A percentile compares a stretch with the other conserved stretches of the same genome.
Evolutionary conservation across 2,329 filamentous ascomycete species (phyloP).

Genomic region (Emericellopsis cladophorae): DNA sequence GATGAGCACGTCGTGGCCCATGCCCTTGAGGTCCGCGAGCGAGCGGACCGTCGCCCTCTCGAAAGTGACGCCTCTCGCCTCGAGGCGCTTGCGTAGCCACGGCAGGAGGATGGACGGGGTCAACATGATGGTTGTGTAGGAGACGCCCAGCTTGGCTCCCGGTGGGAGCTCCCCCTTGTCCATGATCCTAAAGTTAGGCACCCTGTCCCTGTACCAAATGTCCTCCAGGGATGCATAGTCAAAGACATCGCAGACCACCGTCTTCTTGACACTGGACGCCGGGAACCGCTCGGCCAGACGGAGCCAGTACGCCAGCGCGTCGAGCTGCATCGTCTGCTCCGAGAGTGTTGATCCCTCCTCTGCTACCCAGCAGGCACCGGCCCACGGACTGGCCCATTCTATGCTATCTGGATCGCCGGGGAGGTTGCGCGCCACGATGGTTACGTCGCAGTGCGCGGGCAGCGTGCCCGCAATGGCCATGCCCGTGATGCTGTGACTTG

Average conservation of each 20-base stretch:
- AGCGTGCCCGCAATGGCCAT: slow-evolving; percentile 14
- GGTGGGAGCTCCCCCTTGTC: background rate
- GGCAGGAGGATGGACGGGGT: slow-evolving; percentile 4
- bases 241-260: slow-evolving; percentile 4
- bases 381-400: slow-evolving; percentile 19
- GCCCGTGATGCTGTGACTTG: slow-evolving; percentile 14
- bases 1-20: slow-evolving; percentile 7
- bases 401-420: slow-evolving; percentile 12
- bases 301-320: slow-evolving; percentile 4
- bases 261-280: slow-evolving; percentile 1
- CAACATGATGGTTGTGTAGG: background rate
- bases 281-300: slow-evolving; percentile 3
- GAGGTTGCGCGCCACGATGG: slow-evolving; percentile 17
- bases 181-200: slow-evolving; percentile 1
- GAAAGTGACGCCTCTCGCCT: slow-evolving; percentile 5
- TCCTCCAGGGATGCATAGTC: slow-evolving; percentile 1
- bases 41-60: slow-evolving; percentile 3
- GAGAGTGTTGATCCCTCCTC: slow-evolving; percentile 2
- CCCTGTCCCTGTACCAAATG: slow-evolving; percentile 5
- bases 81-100: slow-evolving; percentile 4
- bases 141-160: background rate
- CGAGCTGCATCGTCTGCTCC: slow-evolving; percentile 13
- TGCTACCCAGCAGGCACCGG: slow-evolving; percentile 16
- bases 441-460: slow-evolving; percentile 12
- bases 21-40: slow-evolving; percentile 2